These are phyloP conservation scores for Ganoderma sinense DNA, from an alignment of 1,284 basidiomycete genomes.

Conservation along the genomic window DNA sequence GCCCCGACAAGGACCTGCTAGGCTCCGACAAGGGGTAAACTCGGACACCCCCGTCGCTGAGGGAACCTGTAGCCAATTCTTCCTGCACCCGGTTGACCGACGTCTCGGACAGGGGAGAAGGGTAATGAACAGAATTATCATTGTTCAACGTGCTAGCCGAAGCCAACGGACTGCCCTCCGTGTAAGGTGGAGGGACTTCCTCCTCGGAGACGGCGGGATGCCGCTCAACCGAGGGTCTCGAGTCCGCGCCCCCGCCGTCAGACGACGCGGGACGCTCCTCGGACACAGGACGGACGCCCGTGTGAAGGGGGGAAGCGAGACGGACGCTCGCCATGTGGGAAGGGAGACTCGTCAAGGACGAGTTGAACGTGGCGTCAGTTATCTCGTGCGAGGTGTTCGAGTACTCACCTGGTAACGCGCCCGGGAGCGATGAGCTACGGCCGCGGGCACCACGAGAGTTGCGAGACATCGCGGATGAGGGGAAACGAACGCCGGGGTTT, in stretches of 20 bases:
- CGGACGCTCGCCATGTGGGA: neutral
- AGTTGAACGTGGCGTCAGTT: neutral
- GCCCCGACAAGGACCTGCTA: no score
- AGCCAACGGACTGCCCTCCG: neutral
- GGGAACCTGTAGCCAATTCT: neutral
- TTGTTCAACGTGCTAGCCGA: neutral
- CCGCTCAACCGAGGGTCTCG: neutral
- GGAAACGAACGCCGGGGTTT: neutral
- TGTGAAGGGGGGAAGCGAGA: neutral
- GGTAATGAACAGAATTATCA: neutral
- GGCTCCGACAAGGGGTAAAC: no score
- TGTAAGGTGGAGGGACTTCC: neutral
- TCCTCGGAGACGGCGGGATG: neutral
- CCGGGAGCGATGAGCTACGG: neutral
- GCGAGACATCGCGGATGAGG: neutral
- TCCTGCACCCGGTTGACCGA: neutral
- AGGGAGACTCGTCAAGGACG: neutral
- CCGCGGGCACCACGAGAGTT: neutral
- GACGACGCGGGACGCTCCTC: neutral
- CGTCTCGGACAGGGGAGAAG: neutral
- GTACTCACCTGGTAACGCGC: neutral
- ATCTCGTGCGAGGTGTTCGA: neutral
- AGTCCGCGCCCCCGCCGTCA: neutral
- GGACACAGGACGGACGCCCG: neutral
- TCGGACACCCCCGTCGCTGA: no score